Conservation (phyloP, 495 filamentous ascomycete species). For the Aspergillus sparsus region DNA sequence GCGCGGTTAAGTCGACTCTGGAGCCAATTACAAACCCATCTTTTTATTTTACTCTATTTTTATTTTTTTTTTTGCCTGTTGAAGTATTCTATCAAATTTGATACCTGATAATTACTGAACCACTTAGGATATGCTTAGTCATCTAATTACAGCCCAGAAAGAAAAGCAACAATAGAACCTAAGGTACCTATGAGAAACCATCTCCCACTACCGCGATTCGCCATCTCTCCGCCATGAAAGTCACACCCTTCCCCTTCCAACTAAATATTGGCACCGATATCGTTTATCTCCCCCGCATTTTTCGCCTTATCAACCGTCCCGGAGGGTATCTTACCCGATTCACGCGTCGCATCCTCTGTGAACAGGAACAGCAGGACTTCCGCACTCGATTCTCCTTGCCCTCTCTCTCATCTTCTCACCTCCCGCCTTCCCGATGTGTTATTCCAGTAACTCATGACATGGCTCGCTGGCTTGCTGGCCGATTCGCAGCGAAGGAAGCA, state of each 20-base stretch:
- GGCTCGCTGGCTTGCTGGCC: slow-evolving; percentile 49
- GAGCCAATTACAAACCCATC: no score
- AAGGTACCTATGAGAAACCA: not conserved
- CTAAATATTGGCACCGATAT: slow-evolving; percentile 56
- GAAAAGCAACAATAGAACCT: no score
- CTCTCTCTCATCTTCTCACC: slow-evolving; percentile 17
- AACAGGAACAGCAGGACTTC: slow-evolving; percentile 45
- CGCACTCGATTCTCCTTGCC: slow-evolving; percentile 36
- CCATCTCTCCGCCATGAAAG: slow-evolving; percentile 25
- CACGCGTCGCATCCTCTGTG: slow-evolving; percentile 53
- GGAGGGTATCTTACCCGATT: slow-evolving; percentile 48
- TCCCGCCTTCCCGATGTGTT: slow-evolving; percentile 14
- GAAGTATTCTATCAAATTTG: no score
- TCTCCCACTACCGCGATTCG: not conserved
- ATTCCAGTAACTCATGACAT: slow-evolving; percentile 36
- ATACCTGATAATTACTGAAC: no score
- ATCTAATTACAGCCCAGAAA: no score
- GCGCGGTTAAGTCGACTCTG: no score
- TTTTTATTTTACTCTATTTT: no score
- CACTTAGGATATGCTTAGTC: no score
- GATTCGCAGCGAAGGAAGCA: slow-evolving; percentile 53
- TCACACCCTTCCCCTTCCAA: slow-evolving; percentile 41
- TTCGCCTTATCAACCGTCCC: slow-evolving; percentile 44
- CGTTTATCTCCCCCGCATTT: slow-evolving; percentile 54
- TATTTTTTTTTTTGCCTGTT: no score